Evolutionary conservation across 805 yeast species (phyloP), one percentile per base, ranked within the genome.

Genomic region (Ogataea allantospora): DNA sequence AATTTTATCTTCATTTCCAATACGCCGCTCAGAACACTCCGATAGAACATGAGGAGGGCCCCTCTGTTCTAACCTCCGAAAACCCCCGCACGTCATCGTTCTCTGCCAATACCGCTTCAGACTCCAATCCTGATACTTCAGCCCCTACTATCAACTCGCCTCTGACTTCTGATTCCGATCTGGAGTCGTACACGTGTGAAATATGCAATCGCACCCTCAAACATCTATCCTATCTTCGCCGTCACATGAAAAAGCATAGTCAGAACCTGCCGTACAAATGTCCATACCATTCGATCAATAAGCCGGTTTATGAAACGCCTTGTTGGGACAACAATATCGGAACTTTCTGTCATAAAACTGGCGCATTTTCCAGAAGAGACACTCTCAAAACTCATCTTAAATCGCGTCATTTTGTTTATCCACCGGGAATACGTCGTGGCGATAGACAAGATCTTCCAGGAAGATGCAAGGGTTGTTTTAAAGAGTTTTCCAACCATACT

Each of bases 281-380:
- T 50, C 81, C 81, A 2, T 76, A 68, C 60, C 75, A 67, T 54
- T 44, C 55, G 9, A 37, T 49, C 13, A 44, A 27, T 14, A 46
- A 23, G 12, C 27, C 20, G 2, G 7, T 10, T 6, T 15, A 22
- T 10, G 9, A 17, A 10, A 12, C 19, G 7, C 18, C 25, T 11
- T 17, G 15, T 12, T 38, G 41, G 41, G 19, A n/a, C 23, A 31
- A 27, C 9, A 18, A 38, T 11, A 12, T 30, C 11, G 62, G 62
- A 2, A 53, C 65, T 35, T 65, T 68, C 44, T 76, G 82, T 45
- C 81, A 75, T 50, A 73, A 77, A 13, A 71, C 69, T 15, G 82
- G 81, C 6, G 78, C 78, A 4, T 76, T 76, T 48, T 73, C 80
- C 5, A 63, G 82, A 51, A 64, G 80, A 50, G 82, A 76, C 52